Conservation (phyloP, 768 basidiomycete species). For the Coprinopsis sp. region DNA sequence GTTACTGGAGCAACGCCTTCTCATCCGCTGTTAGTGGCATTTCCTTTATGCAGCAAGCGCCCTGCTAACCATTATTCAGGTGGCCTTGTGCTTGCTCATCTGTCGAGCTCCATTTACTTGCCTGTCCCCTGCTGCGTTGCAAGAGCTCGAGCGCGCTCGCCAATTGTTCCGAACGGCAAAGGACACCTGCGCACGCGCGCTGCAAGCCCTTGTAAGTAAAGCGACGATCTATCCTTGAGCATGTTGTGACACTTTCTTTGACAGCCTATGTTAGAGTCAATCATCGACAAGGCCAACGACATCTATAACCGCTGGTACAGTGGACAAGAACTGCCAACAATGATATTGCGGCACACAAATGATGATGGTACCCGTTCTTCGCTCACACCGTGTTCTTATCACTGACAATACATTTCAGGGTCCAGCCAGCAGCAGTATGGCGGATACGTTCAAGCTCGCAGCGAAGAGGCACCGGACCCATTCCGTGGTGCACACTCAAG, state of each 20-base stretch:
- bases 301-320: conserved; percentile 45
- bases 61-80: conserved; percentile 23
- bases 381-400: no score
- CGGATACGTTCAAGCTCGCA: conserved; percentile 3
- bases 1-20: conserved; percentile 52
- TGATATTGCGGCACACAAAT: conserved; percentile 35
- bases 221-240: no score
- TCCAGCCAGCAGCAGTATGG: conserved; percentile 16
- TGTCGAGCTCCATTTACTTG: conserved; percentile 65
- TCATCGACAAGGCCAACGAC: conserved; percentile 48
- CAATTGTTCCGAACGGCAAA: conserved; percentile 41
- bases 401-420: background rate
- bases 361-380: conserved; percentile 20
- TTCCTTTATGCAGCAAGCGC: background rate
- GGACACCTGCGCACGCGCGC: conserved; percentile 40
- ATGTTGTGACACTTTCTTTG: conserved; percentile 8
- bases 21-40: conserved; percentile 42
- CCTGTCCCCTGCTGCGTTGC: conserved; percentile 56
- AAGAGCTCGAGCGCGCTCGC: conserved; percentile 51
- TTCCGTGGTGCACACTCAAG: conserved; percentile 38
- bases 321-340: conserved; percentile 40
- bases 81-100: conserved; percentile 49
- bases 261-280: conserved; percentile 44
- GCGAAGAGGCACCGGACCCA: conserved; percentile 23
- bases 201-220: conserved; percentile 43